Conservation (phyloP, 2,329 filamentous ascomycete genomes). For the Raffaelea ambrosiae region DNA sequence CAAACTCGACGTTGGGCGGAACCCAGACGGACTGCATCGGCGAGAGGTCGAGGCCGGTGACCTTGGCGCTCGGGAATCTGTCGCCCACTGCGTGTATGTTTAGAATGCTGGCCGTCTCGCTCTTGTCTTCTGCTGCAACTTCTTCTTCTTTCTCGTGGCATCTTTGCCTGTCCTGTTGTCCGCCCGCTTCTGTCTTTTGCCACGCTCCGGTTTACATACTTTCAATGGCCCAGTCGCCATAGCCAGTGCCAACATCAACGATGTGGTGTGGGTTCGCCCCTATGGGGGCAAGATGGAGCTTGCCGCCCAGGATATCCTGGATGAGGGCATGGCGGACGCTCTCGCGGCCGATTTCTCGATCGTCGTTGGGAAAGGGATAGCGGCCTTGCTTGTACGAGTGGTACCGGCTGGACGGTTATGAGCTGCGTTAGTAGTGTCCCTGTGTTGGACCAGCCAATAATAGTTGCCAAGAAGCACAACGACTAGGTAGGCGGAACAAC, state of each 20-base stretch:
- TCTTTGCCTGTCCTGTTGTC: background rate
- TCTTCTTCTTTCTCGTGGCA: background rate
- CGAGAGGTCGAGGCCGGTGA: constrained; percentile 36
- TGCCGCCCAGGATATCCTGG: constrained; percentile 35
- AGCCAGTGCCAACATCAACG: constrained; percentile 41
- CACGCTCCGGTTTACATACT: constrained; percentile 20
- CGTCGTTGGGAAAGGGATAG: constrained; percentile 45
- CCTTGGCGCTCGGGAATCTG: constrained; percentile 32
- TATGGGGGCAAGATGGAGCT: constrained; percentile 34
- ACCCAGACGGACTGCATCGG: constrained; percentile 35
- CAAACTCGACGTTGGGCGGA: constrained; percentile 46
- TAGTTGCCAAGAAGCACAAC: background rate
- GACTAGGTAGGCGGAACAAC: no score
- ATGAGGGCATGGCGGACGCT: constrained; percentile 39
- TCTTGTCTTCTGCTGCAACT: background rate
- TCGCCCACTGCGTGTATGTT: constrained; percentile 29
- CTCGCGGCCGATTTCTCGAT: constrained; percentile 39
- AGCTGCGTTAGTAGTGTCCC: background rate
- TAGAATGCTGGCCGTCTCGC: background rate
- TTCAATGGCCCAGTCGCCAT: constrained; percentile 48
- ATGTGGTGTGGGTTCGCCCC: constrained; percentile 37
- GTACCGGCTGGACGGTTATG: constrained; percentile 30
- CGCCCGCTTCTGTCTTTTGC: no score
- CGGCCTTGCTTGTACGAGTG: constrained; percentile 36
- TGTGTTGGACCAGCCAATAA: background rate